Evolutionary conservation across 2,329 filamentous ascomycete genomes (phyloP).

Genomic region (Aspergillus fijiensis): DNA sequence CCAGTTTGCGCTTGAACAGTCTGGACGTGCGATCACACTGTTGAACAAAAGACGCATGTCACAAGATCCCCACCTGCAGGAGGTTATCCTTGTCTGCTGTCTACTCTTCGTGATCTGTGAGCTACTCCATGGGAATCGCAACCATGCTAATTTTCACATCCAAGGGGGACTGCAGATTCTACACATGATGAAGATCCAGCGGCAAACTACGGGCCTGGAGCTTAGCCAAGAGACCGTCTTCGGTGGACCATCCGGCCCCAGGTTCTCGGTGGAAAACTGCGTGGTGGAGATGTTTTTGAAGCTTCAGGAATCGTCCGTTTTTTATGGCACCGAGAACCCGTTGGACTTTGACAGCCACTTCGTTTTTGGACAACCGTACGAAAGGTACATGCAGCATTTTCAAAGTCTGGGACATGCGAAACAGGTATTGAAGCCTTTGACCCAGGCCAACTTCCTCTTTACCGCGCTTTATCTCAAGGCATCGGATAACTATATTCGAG

Average conservation of each 20-base stretch:
- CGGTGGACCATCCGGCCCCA: too few relatives aligned
- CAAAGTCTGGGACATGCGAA: neutral
- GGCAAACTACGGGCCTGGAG: neutral
- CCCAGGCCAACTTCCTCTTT: neutral
- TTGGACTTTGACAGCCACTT: neutral
- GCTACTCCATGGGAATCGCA: neutral
- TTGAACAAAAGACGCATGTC: slow-evolving; percentile 1
- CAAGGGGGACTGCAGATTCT: neutral
- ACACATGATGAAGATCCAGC: neutral
- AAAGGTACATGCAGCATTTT: neutral
- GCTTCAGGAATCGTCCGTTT: neutral
- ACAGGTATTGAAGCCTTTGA: neutral
- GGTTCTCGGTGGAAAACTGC: neutral
- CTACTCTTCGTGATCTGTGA: neutral
- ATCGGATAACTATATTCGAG: neutral
- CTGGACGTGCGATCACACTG: neutral
- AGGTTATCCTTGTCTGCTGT: slow-evolving; percentile 1
- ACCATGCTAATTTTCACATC: neutral
- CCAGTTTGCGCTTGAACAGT: neutral
- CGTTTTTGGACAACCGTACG: neutral
- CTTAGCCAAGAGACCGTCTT: too few relatives aligned
- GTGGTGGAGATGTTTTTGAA: slow-evolving; percentile 1
- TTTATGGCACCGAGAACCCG: neutral
- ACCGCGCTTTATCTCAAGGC: neutral
- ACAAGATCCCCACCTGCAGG: neutral